Conservation (phyloP, 139 green algal species). For the Chlamydomonas sphaeroides region DNA sequence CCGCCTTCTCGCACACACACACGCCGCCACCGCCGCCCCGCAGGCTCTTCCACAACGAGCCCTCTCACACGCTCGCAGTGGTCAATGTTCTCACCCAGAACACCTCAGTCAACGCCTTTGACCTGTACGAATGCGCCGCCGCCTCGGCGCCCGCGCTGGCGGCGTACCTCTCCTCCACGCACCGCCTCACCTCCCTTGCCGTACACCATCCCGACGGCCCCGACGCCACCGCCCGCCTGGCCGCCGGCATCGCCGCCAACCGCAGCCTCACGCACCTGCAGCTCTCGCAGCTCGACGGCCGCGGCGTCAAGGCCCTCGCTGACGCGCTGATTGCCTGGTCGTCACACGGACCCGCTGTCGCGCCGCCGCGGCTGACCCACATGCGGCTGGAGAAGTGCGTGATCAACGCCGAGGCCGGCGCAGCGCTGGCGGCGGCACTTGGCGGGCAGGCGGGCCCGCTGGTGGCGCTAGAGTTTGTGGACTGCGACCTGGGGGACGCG, state of each 20-base stretch:
- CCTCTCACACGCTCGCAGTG: neutral
- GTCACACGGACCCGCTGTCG: neutral
- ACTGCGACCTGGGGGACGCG: slow-evolving; percentile 13
- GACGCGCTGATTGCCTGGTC: neutral
- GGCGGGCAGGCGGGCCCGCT: neutral
- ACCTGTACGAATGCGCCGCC: slow-evolving; percentile 19
- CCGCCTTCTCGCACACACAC: too few species aligned
- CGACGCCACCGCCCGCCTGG: neutral
- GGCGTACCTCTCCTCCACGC: neutral
- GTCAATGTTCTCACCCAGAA: neutral
- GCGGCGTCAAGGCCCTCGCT: neutral
- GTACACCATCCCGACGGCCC: slow-evolving; percentile 6
- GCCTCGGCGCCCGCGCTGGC: neutral
- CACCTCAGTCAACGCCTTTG: neutral
- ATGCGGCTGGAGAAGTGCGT: slow-evolving; percentile 14
- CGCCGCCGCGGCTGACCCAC: neutral
- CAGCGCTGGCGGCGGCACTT: slow-evolving; percentile 6
- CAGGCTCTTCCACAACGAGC: slow-evolving; percentile 40
- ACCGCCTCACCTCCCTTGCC: neutral
- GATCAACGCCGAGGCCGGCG: neutral
- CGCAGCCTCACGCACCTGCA: neutral
- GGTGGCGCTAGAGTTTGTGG: neutral
- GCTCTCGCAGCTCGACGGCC: slow-evolving; percentile 15
- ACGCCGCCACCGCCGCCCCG: too few species aligned
- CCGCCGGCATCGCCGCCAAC: slow-evolving; percentile 6